phyloP scores from a whole-genome alignment of 2,329 filamentous ascomycete genomes.

The Arthrinium phaeospermum region DNA sequence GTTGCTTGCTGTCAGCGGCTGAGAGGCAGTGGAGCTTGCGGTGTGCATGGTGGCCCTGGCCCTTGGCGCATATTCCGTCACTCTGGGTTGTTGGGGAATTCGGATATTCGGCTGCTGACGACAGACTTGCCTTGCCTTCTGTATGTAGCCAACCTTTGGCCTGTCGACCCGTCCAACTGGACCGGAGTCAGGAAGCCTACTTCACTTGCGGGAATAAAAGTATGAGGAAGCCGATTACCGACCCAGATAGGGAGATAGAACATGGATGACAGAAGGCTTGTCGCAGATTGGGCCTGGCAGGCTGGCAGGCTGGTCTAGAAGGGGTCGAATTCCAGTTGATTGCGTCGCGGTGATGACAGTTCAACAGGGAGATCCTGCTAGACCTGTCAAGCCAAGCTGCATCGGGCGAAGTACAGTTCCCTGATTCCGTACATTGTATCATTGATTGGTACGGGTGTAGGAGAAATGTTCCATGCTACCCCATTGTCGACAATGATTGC shows the following conservation, averaged over 20 bases:
- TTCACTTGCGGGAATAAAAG: neutral
- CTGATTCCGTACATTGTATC: neutral
- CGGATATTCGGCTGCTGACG: neutral
- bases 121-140: neutral
- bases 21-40: neutral
- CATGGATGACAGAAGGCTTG: neutral
- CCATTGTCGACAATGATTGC: neutral
- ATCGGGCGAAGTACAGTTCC: neutral
- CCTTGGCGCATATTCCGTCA: constrained; percentile 2
- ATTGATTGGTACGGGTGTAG: neutral
- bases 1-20: neutral
- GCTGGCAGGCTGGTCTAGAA: neutral
- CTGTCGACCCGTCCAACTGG: neutral
- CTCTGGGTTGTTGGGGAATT: neutral
- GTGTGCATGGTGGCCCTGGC: neutral
- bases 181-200: neutral
- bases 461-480: constrained; percentile 1
- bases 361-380: neutral
- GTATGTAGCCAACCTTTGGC: neutral
- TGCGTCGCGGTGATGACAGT: neutral
- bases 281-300: neutral
- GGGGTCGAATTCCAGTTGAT: neutral
- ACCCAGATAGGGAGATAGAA: neutral
- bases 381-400: neutral
- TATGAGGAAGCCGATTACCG: neutral